phyloP scores from a whole-genome alignment of 306 rosid species.

The Gastrolobium bilobum region DNA sequence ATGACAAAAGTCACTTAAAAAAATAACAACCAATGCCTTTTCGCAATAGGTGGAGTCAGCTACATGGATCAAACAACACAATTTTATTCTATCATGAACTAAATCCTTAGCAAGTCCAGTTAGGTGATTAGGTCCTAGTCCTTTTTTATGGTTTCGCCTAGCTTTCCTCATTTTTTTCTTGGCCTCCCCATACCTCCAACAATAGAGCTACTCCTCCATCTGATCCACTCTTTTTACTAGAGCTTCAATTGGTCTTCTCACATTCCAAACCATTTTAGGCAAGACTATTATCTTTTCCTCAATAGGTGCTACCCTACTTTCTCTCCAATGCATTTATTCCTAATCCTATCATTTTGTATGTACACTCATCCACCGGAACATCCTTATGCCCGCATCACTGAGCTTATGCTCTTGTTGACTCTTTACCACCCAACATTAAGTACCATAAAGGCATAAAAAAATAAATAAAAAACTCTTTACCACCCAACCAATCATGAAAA shows the following conservation, averaged over 20 bases:
- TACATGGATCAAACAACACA: neutral
- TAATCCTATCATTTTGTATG: neutral
- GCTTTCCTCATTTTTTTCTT: neutral
- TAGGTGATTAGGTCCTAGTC: neutral
- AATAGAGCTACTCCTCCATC: neutral
- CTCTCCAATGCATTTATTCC: conserved; percentile 12
- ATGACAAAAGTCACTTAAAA: conserved; percentile 3
- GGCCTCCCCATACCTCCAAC: neutral
- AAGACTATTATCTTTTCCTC: neutral
- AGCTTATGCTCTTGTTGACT: neutral
- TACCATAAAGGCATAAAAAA: neutral
- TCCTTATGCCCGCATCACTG: neutral
- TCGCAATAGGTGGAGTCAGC: neutral
- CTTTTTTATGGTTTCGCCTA: neutral
- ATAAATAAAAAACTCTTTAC: too few relatives aligned
- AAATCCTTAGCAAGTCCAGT: neutral
- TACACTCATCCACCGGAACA: neutral
- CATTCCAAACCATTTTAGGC: neutral
- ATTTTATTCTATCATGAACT: neutral
- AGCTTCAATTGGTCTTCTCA: conserved; percentile 1
- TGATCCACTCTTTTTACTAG: neutral
- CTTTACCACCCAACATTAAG: neutral
- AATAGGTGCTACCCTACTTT: conserved; percentile 14
- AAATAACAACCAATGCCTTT: neutral
- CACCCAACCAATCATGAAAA: too few relatives aligned